These are phyloP conservation scores for Elsinoe arachidis DNA, from an alignment of 2,329 filamentous ascomycete genomes.

Conservation along the genomic window DNA sequence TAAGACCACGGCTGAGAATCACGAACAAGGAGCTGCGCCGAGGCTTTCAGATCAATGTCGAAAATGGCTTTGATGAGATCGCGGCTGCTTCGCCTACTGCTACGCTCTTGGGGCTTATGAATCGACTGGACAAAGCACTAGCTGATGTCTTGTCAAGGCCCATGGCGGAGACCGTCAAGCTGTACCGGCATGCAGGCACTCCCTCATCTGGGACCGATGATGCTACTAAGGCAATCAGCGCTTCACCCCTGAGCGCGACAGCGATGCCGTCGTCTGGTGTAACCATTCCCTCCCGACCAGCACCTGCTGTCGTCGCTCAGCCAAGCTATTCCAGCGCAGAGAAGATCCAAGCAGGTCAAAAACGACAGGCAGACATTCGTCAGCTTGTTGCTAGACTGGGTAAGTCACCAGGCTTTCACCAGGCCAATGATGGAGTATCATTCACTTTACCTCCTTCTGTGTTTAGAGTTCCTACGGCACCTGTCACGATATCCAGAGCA, in stretches of 20 bases:
- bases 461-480: constrained; percentile 62
- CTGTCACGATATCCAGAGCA: constrained; percentile 61
- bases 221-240: background rate
- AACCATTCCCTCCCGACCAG: background rate
- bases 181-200: constrained; percentile 34
- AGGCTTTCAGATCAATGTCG: constrained; percentile 67
- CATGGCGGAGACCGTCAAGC: constrained; percentile 63
- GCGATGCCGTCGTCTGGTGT: background rate
- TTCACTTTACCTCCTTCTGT: constrained; percentile 60
- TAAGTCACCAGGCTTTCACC: constrained; percentile 56
- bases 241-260: background rate
- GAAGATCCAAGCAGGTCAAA: constrained; percentile 52
- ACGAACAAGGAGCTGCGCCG: constrained; percentile 61
- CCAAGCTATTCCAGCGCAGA: constrained; percentile 48
- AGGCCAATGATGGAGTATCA: constrained; percentile 58
- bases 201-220: background rate
- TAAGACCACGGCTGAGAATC: constrained; percentile 52
- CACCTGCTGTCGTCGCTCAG: background rate
- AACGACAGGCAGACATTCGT: constrained; percentile 56
- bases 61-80: constrained; percentile 61
- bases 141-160: constrained; percentile 61
- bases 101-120: constrained; percentile 58
- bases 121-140: constrained; percentile 62
- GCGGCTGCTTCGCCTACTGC: constrained; percentile 45
- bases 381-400: constrained; percentile 70